Conservation (phyloP, 768 basidiomycete species). For the Paxillus involutus region DNA sequence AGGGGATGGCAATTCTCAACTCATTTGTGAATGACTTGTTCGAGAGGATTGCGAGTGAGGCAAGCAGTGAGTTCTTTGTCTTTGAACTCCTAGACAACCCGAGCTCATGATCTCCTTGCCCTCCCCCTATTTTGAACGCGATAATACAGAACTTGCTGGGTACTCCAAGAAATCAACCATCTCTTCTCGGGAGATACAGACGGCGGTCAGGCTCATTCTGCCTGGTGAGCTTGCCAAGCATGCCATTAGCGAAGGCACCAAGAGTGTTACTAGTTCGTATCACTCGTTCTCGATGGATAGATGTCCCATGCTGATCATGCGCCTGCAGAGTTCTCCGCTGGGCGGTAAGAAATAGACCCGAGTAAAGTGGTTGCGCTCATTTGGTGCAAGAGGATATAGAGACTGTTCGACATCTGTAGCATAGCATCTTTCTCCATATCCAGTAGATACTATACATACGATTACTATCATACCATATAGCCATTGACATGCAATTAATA, state of each 20-base stretch:
- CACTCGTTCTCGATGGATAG: background rate
- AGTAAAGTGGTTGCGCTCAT: background rate
- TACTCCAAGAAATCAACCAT: conserved; percentile 76
- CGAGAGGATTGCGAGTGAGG: conserved; percentile 55
- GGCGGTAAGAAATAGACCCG: conserved; percentile 5
- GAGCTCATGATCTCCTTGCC: background rate
- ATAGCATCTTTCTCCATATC: conserved; percentile 17
- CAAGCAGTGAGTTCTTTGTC: conserved; percentile 40
- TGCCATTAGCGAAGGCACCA: conserved; percentile 74
- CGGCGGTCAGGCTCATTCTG: conserved; percentile 65
- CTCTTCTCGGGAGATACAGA: conserved; percentile 73
- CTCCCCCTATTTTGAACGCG: background rate
- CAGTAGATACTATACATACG: conserved; percentile 19
- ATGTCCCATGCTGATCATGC: conserved; percentile 1
- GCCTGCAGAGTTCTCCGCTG: conserved; percentile 27
- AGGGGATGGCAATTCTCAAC: conserved; percentile 58
- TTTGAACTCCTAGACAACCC: background rate
- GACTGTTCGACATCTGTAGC: conserved; percentile 15
- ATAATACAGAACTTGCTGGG: conserved; percentile 51
- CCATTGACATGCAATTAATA: background rate
- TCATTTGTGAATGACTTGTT: conserved; percentile 66
- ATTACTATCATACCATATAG: background rate
- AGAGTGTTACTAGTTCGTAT: conserved; percentile 51
- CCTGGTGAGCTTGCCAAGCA: conserved; percentile 75
- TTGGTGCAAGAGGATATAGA: background rate